Evolutionary conservation across 306 rosid genomes (phyloP), one percentile per base, ranked within the genome.

Genomic region (Begonia peltatifolia): DNA sequence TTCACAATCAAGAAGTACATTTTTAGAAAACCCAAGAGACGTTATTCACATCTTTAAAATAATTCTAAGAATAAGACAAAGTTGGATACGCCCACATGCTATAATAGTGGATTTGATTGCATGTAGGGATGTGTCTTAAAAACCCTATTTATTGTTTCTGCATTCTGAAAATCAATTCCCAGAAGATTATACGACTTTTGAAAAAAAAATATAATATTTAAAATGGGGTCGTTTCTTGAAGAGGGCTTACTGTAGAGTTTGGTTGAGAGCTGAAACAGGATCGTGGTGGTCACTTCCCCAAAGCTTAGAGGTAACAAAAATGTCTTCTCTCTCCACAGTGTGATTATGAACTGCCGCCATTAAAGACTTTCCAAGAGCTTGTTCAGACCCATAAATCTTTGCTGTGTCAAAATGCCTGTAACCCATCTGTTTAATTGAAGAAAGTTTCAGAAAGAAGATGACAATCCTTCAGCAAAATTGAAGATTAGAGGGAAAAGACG

Each of bases 281-380:
- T 89, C 87, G 64, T 89, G 87, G 70, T 89, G 97, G 67, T 84
- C 88, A 58, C 87, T 80, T 3, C 94, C 82, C 97, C 97, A 89
- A 6, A 89, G 70, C 61, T 89, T 89, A 0, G 97, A 84, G 18
- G 95, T 89, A 47, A 89, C 69, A 73, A 84, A 89, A 52, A 85
- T 64, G 61, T 80, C 87, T 16, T 78, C 71, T 57, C 97, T 78
- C 6, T 69, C 67, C 3, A 82, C 55, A 42, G 42, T 55, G 59
- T 74, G 65, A 15, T 58, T 54, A 1, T 17, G 54, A 14, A 84
- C 72, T 64, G 87, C 94, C 9, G 70, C 63, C 56, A 61, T 71
- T 14, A 84, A 48, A 6, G 94, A 81, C 9, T 59, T 76, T 3
- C 97, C 97, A 10, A 89, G 60, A 43, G 94, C 94, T 30, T 79